Base-by-base conservation (phyloP, 371 early-diverging fungal species). In the Rhizopus stolonifer region DNA sequence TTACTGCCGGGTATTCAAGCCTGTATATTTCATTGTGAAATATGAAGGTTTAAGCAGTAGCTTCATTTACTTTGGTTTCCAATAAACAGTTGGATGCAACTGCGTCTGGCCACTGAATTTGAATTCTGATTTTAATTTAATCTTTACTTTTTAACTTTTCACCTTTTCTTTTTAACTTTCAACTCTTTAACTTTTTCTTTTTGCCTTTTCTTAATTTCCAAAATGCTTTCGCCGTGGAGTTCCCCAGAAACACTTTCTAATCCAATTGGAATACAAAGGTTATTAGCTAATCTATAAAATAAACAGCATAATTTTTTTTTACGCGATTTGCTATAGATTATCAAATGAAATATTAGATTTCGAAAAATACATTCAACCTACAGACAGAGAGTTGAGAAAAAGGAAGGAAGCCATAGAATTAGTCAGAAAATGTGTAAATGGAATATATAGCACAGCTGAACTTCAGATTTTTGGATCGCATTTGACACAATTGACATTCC, bases 311-410 rank as follows among this genome's bases (percentile, higher is more conserved):
- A 13, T 31, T 19, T 8, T 3, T 10, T 10, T 2, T 25, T 21
- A 18, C 14, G 4, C 10, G 11, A 31, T 6, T 10, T 11, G 9
- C 18, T 13, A 14, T 23, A 64, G 64, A 38, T 51, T 64, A n/a
- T 52, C 59, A 29, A 46, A 52, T 31, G 64, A 64, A 46, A 64
- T 64, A 5, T 25, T 59, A 19, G 59, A 52, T n/a, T 67, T 67
- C 50, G 53, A 44, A 46, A 34, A 56, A 2, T 67, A 59, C 18
- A 56, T 67, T 42, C 21, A 23, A 38, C 67, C 67, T 5, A 62
- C 63, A 15, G 18, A 44, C n/a, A 21, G 13, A 26, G 67, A 67
- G 26, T 34, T 45, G 22, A 13, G 56, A 3, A 34, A 52, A 15
- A 36, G 54, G 44, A 25, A 17, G 10, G 44, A 50, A 15, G 49